Conservation (phyloP, 1,139 yeast species). For the Lodderomyces orthopsilosis region DNA sequence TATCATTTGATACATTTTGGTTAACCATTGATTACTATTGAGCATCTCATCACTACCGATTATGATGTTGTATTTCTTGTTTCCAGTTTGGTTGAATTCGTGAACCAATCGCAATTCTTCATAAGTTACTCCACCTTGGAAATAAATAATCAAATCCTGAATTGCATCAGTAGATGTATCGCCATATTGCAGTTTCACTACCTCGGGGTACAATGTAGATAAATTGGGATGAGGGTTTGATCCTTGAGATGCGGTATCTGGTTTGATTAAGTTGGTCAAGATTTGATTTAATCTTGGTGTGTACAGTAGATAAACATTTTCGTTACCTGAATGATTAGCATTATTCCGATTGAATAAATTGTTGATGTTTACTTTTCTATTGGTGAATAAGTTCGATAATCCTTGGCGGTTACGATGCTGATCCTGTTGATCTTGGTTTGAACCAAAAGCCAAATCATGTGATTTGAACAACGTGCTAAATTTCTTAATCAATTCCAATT, state of each 20-base stretch:
- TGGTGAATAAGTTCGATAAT: conserved; percentile 26
- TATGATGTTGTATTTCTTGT: conserved; percentile 44
- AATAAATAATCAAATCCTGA: conserved; percentile 76
- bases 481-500: conserved; percentile 30
- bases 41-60: conserved; percentile 77
- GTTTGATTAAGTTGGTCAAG: conserved; percentile 23
- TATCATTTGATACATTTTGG: conserved; percentile 19
- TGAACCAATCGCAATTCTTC: conserved; percentile 86
- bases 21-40: conserved; percentile 41
- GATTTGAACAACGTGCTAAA: conserved; percentile 27
- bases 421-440: conserved; percentile 11
- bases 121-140: conserved; percentile 88
- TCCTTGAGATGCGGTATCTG: conserved; percentile 10
- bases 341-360: conserved; percentile 24
- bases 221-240: conserved; percentile 8
- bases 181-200: conserved; percentile 33
- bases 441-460: conserved; percentile 1
- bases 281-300: conserved; percentile 64
- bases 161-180: conserved; percentile 27
- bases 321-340: conserved; percentile 25
- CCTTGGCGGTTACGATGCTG: conserved; percentile 14
- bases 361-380: conserved; percentile 25
- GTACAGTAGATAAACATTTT: conserved; percentile 63
- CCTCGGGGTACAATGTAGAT: conserved; percentile 44
- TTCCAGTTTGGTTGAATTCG: conserved; percentile 57